Conservation (phyloP, 2,329 filamentous ascomycete species). For the Elsinoe batatas region DNA sequence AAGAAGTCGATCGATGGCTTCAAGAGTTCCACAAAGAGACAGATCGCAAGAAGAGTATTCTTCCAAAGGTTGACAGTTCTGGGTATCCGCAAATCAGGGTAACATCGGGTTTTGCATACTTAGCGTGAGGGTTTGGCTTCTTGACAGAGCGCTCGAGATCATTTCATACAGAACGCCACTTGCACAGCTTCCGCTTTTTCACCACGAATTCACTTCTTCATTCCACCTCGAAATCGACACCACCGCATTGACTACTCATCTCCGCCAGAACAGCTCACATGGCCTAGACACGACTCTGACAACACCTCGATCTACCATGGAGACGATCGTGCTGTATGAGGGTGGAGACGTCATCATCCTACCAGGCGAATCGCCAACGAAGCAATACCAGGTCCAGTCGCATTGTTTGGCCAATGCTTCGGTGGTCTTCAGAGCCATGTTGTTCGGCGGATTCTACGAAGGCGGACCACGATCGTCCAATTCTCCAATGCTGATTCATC, state of each 20-base stretch:
- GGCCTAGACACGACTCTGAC: no score
- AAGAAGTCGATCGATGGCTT: slow-evolving; percentile 24
- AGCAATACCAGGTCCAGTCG: not conserved
- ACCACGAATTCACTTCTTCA: no score
- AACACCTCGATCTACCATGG: not conserved
- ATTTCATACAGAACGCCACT: no score
- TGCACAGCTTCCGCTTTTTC: no score
- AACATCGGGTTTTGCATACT: slow-evolving; percentile 23
- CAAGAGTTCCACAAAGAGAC: slow-evolving; percentile 23
- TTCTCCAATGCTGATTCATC: not conserved
- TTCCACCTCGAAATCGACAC: no score
- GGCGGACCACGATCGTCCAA: not conserved
- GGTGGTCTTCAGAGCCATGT: not conserved
- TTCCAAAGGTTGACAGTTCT: slow-evolving; percentile 23
- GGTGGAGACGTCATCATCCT: not conserved
- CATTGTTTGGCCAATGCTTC: not conserved
- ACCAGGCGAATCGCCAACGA: not conserved
- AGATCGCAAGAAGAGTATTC: slow-evolving; percentile 20
- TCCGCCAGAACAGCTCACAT: no score
- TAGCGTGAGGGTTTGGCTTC: not conserved
- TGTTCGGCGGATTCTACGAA: not conserved
- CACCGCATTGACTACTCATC: no score
- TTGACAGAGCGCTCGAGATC: no score
- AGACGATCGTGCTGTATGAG: not conserved
- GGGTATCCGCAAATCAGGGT: slow-evolving; percentile 22